A percentile compares a stretch with the other conserved stretches of the same genome.
These are phyloP conservation scores for Aspergillus sclerotioniger DNA, from an alignment of 495 filamentous ascomycete species.

Conservation along the genomic window DNA sequence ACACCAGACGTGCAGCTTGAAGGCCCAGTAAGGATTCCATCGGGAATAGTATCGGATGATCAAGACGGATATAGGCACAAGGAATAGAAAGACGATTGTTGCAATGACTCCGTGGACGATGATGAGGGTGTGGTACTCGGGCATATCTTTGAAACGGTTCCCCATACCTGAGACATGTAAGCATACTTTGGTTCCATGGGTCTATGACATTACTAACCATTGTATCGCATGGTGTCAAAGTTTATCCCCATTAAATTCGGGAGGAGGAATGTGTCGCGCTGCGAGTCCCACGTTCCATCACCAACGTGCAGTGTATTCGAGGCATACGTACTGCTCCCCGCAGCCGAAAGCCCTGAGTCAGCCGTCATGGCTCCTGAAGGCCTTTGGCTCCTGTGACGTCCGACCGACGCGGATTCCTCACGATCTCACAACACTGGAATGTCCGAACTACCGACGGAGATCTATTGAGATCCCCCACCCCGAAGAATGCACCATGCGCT, in stretches of 20 bases:
- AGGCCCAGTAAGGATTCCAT: slow-evolving; percentile 59
- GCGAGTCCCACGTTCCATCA: slow-evolving; percentile 87
- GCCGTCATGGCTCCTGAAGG: slow-evolving; percentile 35
- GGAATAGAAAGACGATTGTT: slow-evolving; percentile 80
- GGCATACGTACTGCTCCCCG: slow-evolving; percentile 78
- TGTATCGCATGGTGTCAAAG: slow-evolving; percentile 92
- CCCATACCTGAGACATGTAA: slow-evolving; percentile 69
- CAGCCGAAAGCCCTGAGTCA: slow-evolving; percentile 59
- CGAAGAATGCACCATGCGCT: slow-evolving; percentile 50
- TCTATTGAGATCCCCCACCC: slow-evolving; percentile 48
- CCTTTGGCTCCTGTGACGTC: slow-evolving; percentile 5
- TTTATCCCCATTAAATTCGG: slow-evolving; percentile 85
- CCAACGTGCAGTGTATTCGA: slow-evolving; percentile 83
- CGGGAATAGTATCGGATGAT: slow-evolving; percentile 71
- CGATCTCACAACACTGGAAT: slow-evolving; percentile 32
- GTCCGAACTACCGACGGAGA: slow-evolving; percentile 42
- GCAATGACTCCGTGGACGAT: slow-evolving; percentile 82
- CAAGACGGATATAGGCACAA: slow-evolving; percentile 77
- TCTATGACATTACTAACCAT: slow-evolving; percentile 59
- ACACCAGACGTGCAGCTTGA: slow-evolving; percentile 81
- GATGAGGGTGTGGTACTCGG: slow-evolving; percentile 76
- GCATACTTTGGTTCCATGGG: not conserved
- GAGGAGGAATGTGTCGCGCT: slow-evolving; percentile 80
- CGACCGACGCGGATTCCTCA: not conserved
- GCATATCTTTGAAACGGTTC: slow-evolving; percentile 74